Base-by-base conservation (phyloP, 1,284 basidiomycete species). In the Cryptococcus amylolentus region DNA sequence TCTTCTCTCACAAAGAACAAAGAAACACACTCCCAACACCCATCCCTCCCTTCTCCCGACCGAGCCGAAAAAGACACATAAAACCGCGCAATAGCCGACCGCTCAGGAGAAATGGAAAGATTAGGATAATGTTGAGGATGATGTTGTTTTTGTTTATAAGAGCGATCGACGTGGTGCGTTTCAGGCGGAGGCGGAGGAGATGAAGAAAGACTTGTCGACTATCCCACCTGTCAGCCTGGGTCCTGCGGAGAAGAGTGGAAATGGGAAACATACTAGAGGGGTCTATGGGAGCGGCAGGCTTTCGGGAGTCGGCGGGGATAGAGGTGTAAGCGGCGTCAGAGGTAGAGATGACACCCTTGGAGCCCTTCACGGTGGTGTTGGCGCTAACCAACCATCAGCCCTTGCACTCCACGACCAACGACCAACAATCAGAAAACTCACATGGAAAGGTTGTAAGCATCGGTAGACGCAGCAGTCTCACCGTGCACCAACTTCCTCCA, bases 401-500 rank as follows among this genome's bases (percentile, higher is more conserved):
- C 47, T 18, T 8, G 18, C 38, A 23, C 23, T 23, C 23, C 23
- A 23, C 23, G 23, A 23, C 7, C 16, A 39, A 14, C 27, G 42
- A 27, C 13, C 28, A 51, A 43, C 12, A 27, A 13, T 20, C 47
- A 41, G 58, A 45, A 28, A 28, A 81, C 88, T 57, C 71, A 92
- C 90, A 91, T 90, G 58, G 88, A 86, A 60, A 94, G 76, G 56
- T 90, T 88, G 75, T 88, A 88, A 50, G 77, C 77, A 46, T 84
- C 68, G 20, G 86, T 87, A 80, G 86, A 87, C 60, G 86, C 84
- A 46, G 86, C 82, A 43, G 71, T 56, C 67, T 97, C 90, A 63
- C 93, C 93, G 58, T 79, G 80, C 75, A 94, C 83, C 70, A 99
- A 86, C 74, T 91, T 89, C 75, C 92, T 91, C 96, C 96, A 99